phyloP scores from a whole-genome alignment of 1,284 basidiomycete species.

The Tylopilus orsonianus region DNA sequence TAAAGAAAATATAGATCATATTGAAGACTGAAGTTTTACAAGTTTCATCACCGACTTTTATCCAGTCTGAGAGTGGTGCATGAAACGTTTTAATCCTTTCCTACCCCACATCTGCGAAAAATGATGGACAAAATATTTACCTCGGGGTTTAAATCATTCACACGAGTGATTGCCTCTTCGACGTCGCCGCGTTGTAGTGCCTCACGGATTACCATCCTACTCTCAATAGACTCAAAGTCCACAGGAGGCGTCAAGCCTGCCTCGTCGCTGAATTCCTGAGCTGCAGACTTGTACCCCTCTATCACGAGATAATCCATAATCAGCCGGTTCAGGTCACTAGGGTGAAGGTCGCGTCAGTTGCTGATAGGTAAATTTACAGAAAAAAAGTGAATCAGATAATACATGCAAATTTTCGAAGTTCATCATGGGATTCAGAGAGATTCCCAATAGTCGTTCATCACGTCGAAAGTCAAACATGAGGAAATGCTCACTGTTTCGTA shows the following conservation, averaged over 20 bases:
- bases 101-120: constrained; percentile 13
- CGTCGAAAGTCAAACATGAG: constrained; percentile 17
- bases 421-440: constrained; percentile 80
- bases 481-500: constrained; percentile 69
- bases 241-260: constrained; percentile 75
- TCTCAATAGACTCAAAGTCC: constrained; percentile 91
- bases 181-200: constrained; percentile 94
- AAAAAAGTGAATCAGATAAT: constrained; percentile 64
- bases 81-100: constrained; percentile 88
- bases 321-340: constrained; percentile 89
- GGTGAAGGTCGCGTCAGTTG: constrained; percentile 32
- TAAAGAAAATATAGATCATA: constrained; percentile 54
- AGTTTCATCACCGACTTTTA: constrained; percentile 71
- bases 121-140: constrained; percentile 52
- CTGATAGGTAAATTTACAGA: constrained; percentile 31
- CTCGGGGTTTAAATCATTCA: constrained; percentile 97
- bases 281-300: constrained; percentile 95
- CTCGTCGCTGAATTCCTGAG: constrained; percentile 91
- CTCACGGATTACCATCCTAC: constrained; percentile 90
- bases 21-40: constrained; percentile 88
- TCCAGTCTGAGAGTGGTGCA: constrained; percentile 97
- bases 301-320: constrained; percentile 98
- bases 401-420: constrained; percentile 66
- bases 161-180: constrained; percentile 88
- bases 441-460: constrained; percentile 80